Conservation (phyloP, 768 basidiomycete species). For the Naematelia encephala region DNA sequence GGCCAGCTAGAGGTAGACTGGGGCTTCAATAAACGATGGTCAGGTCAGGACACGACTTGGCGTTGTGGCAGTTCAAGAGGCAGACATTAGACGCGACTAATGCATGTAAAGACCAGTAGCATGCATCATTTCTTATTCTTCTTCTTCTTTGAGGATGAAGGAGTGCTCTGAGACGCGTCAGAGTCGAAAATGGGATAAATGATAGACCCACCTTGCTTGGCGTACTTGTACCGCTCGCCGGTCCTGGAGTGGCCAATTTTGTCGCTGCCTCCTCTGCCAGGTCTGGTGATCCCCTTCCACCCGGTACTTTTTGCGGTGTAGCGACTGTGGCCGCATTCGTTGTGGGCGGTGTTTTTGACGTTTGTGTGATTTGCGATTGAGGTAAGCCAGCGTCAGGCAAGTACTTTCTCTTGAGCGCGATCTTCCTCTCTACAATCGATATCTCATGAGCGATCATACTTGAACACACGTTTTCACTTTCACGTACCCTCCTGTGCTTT, state of each 20-base stretch:
- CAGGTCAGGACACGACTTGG: no score
- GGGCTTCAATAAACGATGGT: no score
- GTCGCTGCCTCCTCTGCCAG: background rate
- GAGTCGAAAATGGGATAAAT: background rate
- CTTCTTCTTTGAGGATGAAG: background rate
- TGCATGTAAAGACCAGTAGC: background rate
- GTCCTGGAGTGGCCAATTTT: background rate
- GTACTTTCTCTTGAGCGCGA: background rate
- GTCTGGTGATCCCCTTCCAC: background rate
- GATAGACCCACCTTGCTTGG: background rate
- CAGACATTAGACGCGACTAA: background rate
- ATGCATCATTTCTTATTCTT: background rate
- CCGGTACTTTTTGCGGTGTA: background rate
- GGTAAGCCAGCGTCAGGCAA: background rate
- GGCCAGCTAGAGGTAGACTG: no score
- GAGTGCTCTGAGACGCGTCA: background rate
- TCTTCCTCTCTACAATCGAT: background rate
- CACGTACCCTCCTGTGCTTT: slow-evolving; percentile 48
- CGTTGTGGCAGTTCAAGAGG: no score
- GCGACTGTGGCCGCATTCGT: background rate
- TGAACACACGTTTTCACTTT: background rate
- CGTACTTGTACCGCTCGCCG: background rate
- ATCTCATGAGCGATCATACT: background rate
- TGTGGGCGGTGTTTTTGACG: background rate
- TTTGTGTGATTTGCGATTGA: background rate